Conservation (phyloP, 1,284 basidiomycete species). For the Fomitopsis pinicola region DNA sequence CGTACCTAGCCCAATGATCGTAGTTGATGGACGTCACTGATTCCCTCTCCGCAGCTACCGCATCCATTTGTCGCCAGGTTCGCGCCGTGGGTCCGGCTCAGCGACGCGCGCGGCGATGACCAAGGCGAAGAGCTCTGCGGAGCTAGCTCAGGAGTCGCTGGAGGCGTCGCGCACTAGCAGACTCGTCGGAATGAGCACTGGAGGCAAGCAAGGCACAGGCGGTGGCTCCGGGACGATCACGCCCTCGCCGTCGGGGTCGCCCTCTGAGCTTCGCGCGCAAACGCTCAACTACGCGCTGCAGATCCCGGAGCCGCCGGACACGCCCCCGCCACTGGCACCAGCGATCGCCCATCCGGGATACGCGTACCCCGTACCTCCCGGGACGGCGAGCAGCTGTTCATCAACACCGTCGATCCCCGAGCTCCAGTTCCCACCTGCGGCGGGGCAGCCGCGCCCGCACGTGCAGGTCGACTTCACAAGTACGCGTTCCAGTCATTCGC, state of each 20-base stretch:
- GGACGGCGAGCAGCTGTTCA: conserved; percentile 14
- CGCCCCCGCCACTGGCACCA: conserved; percentile 25
- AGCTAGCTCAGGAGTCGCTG: neutral
- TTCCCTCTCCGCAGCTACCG: conserved; percentile 46
- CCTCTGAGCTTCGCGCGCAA: conserved; percentile 18
- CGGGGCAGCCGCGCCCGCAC: neutral
- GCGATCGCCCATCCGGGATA: conserved; percentile 7
- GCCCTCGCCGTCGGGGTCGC: conserved; percentile 16
- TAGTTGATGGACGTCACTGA: neutral
- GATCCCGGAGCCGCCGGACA: conserved; percentile 24
- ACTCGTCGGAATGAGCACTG: neutral
- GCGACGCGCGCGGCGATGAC: conserved; percentile 43
- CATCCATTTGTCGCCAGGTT: conserved; percentile 70
- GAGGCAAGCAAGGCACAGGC: neutral
- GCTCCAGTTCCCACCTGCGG: conserved; percentile 9
- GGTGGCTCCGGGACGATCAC: conserved; percentile 6
- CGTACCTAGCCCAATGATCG: no score
- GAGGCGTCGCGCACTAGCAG: conserved; percentile 2
- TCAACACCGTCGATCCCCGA: conserved; percentile 21
- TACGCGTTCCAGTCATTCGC: neutral
- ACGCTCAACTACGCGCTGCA: conserved; percentile 8
- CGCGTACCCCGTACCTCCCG: conserved; percentile 16
- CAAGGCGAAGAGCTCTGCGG: conserved; percentile 13
- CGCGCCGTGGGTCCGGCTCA: conserved; percentile 51
- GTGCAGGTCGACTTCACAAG: neutral